Evolutionary conservation across 2,329 filamentous ascomycete species (phyloP), one percentile per base, ranked within the genome.

Genomic region (Cercospora beticola): DNA sequence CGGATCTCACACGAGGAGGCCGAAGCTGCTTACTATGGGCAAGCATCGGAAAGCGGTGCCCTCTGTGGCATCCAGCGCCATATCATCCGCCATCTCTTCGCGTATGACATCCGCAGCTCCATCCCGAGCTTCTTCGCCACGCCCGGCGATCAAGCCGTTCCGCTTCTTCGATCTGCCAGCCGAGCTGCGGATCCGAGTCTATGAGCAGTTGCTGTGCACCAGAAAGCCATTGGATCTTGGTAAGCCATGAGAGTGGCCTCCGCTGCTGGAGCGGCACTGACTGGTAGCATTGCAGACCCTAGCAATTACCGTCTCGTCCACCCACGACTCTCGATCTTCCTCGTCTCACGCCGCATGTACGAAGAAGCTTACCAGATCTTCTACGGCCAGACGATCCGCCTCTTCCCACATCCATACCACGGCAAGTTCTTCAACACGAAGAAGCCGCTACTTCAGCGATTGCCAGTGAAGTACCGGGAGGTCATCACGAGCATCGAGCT

Each of bases 371-470:
- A 87, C 0, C 85, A 89, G 72, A 83, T 85, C 70, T 90, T 92
- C 77, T 92, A 91, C 79, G 86, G 86, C 75, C 85, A 86, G 64
- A 83, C 85, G 0, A 86, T 91, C 64, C 88, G 89, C 65, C 78
- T 93, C 40, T 93, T 92, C 74, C 89, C 90, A 12, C 88, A 85
- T 3, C 82, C 90, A 16, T 88, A 85, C 3, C 82, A 86, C 5
- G 88, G 88, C 56, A 84, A 86, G 46, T 89, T 90, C 79, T 91
- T 91, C 82, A 90, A 92, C 80, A 89, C 88, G 31, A 92, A 92
- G 80, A 87, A 87, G 72, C 91, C 91, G 1, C 82, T 94, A 0
- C 83, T 94, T 30, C 86, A 89, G 5, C 88, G 90, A 18, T 79
- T 94, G 65, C 87, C 88, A 21, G 79, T 86, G 0, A 82, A 81